phyloP scores from a whole-genome alignment of 495 filamentous ascomycete genomes.

The Penicillium desertorum region DNA sequence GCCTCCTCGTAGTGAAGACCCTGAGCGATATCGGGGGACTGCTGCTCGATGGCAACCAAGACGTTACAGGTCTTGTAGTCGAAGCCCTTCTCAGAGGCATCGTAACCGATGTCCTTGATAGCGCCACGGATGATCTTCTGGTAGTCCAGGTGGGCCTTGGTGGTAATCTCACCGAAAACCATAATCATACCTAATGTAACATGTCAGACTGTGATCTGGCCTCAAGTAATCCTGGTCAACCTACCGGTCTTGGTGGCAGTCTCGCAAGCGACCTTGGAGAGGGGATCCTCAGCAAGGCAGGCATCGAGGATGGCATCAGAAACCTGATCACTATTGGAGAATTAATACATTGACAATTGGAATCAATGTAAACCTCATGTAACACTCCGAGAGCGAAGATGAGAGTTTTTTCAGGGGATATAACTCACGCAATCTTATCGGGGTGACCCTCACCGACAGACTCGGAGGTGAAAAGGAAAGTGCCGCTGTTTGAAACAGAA shows the following conservation, averaged over 20 bases:
- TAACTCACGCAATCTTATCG: constrained; percentile 85
- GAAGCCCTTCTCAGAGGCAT: constrained; percentile 95
- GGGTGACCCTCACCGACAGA: constrained; percentile 97
- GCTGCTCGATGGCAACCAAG: constrained; percentile 97
- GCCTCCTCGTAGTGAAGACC: constrained; percentile 96
- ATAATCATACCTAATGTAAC: constrained; percentile 76
- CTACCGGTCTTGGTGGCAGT: constrained; percentile 96
- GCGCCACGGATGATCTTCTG: constrained; percentile 93
- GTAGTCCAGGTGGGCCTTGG: constrained; percentile 92
- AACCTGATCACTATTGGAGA: constrained; percentile 75
- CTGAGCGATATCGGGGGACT: constrained; percentile 98
- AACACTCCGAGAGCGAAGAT: constrained; percentile 3
- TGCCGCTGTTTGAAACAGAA: constrained; percentile 59
- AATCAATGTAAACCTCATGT: neutral
- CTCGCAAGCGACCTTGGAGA: constrained; percentile 98
- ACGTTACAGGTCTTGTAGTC: constrained; percentile 99
- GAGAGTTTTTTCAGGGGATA: constrained; percentile 2
- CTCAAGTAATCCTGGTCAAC: constrained; percentile 16
- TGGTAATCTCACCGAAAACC: constrained; percentile 99
- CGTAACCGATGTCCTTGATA: constrained; percentile 98
- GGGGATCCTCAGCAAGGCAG: constrained; percentile 86
- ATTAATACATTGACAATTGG: constrained; percentile 15
- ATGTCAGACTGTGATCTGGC: constrained; percentile 24
- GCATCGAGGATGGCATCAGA: constrained; percentile 99
- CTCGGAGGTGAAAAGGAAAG: constrained; percentile 99